phyloP scores from a whole-genome alignment of 352 stramenopile species.

The Saprolegnia diclina region DNA sequence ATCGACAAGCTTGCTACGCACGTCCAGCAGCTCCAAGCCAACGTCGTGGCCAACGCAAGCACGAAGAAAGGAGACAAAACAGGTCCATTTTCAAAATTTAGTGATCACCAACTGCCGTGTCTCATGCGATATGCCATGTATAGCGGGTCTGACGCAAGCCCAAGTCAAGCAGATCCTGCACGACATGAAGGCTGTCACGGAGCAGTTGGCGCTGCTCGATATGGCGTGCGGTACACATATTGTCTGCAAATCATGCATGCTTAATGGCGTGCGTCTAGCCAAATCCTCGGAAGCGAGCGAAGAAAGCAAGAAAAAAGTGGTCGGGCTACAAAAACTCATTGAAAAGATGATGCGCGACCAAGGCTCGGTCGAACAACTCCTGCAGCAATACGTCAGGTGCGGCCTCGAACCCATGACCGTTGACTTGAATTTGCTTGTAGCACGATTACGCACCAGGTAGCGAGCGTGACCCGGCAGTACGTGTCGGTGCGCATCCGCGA shows the following conservation, averaged over 20 bases:
- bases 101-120: background rate
- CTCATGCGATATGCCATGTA: background rate
- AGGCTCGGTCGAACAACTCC: constrained; percentile 53
- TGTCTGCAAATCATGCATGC: background rate
- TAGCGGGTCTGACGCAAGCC: background rate
- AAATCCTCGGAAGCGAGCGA: background rate
- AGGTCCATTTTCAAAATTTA: background rate
- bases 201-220: constrained; percentile 15
- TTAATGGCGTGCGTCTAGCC: background rate
- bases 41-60: background rate
- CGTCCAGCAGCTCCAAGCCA: constrained; percentile 15
- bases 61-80: background rate
- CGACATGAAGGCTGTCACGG: constrained; percentile 20
- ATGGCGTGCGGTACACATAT: background rate
- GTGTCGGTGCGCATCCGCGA: constrained; percentile 73
- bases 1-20: constrained; percentile 17
- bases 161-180: constrained; percentile 22
- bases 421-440: background rate
- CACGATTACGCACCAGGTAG: constrained; percentile 79
- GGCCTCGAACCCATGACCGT: background rate
- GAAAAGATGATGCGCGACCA: constrained; percentile 74
- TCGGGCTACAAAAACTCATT: constrained; percentile 63
- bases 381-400: constrained; percentile 69
- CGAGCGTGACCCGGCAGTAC: constrained; percentile 73
- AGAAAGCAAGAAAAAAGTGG: constrained; percentile 35